phyloP scores from a whole-genome alignment of 129 eudicot species.

The Flaveria brownii region DNA sequence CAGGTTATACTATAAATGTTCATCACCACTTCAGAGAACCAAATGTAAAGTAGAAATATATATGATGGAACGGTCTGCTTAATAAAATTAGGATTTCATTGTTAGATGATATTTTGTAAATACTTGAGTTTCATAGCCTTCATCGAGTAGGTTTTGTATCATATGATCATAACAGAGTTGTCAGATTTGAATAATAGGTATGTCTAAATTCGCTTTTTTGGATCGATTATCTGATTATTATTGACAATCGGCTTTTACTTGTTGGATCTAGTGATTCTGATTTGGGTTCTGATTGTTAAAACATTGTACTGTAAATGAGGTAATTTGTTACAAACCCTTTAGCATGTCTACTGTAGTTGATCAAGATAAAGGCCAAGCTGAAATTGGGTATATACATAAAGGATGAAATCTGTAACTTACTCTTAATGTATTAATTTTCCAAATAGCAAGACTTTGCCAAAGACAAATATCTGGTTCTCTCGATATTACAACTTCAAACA shows the following conservation, averaged over 20 bases:
- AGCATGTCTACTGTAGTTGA: too few relatives aligned
- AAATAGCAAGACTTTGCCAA: neutral
- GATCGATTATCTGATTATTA: neutral
- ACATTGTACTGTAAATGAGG: too few relatives aligned
- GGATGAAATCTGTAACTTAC: too few relatives aligned
- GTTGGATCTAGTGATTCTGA: neutral
- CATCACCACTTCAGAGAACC: neutral
- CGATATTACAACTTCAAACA: neutral
- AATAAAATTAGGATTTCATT: slow-evolving; percentile 25
- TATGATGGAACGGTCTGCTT: slow-evolving; percentile 13
- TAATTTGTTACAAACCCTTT: too few relatives aligned
- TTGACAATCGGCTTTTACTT: neutral
- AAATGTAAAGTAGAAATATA: slow-evolving; percentile 37
- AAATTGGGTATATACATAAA: too few relatives aligned
- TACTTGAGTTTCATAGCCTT: slow-evolving; percentile 29
- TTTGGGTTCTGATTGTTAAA: neutral
- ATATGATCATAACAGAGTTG: slow-evolving; percentile 7
- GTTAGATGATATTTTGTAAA: slow-evolving; percentile 29
- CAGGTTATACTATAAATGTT: slow-evolving; percentile 15
- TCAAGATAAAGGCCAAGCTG: too few relatives aligned
- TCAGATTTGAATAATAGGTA: neutral
- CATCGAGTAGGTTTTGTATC: slow-evolving; percentile 21
- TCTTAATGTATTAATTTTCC: too few relatives aligned
- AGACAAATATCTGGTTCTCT: neutral
- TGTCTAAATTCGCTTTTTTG: neutral